Conservation (phyloP, 1,139 yeast genomes). For the Suhomyces yuchorum region DNA sequence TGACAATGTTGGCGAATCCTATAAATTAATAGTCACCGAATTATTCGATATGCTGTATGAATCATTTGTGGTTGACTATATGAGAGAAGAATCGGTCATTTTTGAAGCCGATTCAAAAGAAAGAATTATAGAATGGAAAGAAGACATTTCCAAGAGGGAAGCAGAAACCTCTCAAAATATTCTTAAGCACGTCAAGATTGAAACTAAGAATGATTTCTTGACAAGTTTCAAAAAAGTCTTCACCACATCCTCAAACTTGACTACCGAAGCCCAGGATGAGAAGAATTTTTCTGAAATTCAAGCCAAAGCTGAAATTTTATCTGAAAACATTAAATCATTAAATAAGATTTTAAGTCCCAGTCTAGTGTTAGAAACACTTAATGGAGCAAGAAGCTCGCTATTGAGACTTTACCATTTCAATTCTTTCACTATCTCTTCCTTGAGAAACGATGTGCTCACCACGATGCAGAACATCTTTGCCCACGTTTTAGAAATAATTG, state of each 20-base stretch:
- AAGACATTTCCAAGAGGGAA: slow-evolving; percentile 37
- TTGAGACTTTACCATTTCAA: slow-evolving; percentile 37
- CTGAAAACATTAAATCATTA: slow-evolving; percentile 46
- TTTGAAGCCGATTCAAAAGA: slow-evolving; percentile 32
- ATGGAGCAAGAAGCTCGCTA: slow-evolving; percentile 41
- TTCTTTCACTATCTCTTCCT: slow-evolving; percentile 36
- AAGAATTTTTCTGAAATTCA: slow-evolving; percentile 42
- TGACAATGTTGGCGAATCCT: slow-evolving; percentile 38
- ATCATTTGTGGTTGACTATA: slow-evolving; percentile 50
- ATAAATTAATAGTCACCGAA: slow-evolving; percentile 34
- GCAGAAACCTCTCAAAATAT: slow-evolving; percentile 44
- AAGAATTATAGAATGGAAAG: slow-evolving; percentile 39
- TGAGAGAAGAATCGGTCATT: slow-evolving; percentile 43
- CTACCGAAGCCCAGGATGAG: slow-evolving; percentile 19
- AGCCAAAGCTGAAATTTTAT: slow-evolving; percentile 46
- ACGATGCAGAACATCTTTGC: slow-evolving; percentile 64
- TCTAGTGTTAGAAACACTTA: slow-evolving; percentile 39
- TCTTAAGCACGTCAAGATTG: slow-evolving; percentile 42
- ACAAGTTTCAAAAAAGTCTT: slow-evolving; percentile 66
- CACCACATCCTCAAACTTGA: slow-evolving; percentile 33
- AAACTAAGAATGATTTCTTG: slow-evolving; percentile 49
- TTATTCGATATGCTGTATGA: slow-evolving; percentile 54
- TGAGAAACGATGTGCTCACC: slow-evolving; percentile 34
- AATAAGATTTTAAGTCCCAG: slow-evolving; percentile 45
- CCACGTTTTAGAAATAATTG: slow-evolving; percentile 63